These are phyloP conservation scores for Betula pendula DNA, from an alignment of 306 rosid species.

Conservation along the genomic window DNA sequence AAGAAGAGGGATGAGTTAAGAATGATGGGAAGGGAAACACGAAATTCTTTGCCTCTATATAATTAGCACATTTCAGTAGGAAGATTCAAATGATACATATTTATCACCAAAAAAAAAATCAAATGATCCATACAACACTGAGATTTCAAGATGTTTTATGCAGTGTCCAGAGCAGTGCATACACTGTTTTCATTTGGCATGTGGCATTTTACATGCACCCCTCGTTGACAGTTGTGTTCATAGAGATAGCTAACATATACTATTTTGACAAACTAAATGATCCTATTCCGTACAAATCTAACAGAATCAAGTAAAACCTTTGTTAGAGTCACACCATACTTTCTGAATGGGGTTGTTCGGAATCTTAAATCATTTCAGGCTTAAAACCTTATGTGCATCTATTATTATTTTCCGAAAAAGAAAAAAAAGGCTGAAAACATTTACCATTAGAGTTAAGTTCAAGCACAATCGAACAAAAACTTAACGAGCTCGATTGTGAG, in stretches of 20 bases:
- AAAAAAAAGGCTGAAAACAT: background rate
- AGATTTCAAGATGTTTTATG: background rate
- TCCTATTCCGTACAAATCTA: too few species aligned
- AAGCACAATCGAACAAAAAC: background rate
- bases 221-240: background rate
- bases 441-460: background rate
- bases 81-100: background rate
- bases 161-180: background rate
- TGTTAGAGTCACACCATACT: background rate
- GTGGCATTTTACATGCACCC: background rate
- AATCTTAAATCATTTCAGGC: background rate
- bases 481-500: background rate
- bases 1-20: background rate
- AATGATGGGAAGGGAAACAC: background rate
- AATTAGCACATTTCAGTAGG: background rate
- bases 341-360: background rate
- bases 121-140: background rate
- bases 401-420: background rate
- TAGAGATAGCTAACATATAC: background rate
- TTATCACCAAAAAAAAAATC: background rate
- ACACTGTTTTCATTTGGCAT: background rate
- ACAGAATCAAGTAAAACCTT: background rate
- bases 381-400: background rate
- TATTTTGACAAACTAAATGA: too few species aligned
- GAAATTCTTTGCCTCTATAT: background rate